These are phyloP conservation scores for Claviceps sp. DNA, from an alignment of 2,329 filamentous ascomycete species.

Conservation along the genomic window DNA sequence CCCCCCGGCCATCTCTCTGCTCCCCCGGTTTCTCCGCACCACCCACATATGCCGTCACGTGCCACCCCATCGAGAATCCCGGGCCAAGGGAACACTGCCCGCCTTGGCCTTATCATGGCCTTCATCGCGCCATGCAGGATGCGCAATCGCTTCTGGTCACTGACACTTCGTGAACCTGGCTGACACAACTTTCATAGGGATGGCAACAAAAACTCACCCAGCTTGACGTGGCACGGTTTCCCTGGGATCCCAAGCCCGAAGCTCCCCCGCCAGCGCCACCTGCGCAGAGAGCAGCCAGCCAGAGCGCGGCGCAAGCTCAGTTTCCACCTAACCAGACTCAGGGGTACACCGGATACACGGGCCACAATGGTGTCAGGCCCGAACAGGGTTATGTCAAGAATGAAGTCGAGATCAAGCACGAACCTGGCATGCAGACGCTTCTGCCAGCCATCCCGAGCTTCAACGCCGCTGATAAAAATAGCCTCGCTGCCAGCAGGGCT, in stretches of 20 bases:
- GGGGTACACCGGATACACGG: slow-evolving; percentile 15
- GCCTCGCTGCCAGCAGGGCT: slow-evolving; percentile 39
- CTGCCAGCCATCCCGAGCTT: slow-evolving; percentile 20
- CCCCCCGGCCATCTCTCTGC: neutral
- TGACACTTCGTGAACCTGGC: neutral
- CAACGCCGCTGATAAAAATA: slow-evolving; percentile 21
- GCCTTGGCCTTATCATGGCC: neutral
- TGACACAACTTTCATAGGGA: slow-evolving; percentile 40
- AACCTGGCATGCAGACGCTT: slow-evolving; percentile 24
- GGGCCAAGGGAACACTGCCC: neutral
- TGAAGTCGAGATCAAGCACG: slow-evolving; percentile 33
- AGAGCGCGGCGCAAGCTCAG: slow-evolving; percentile 15
- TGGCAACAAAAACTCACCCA: slow-evolving; percentile 88
- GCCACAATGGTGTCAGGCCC: slow-evolving; percentile 26
- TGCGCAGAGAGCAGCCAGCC: slow-evolving; percentile 11
- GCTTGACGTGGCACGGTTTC: slow-evolving; percentile 75
- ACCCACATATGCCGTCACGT: slow-evolving; percentile 2
- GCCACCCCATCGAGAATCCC: slow-evolving; percentile 1
- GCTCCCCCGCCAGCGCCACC: slow-evolving; percentile 27
- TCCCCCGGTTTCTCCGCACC: neutral
- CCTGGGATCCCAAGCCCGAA: slow-evolving; percentile 84
- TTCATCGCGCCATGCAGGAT: too few relatives aligned
- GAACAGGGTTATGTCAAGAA: slow-evolving; percentile 33
- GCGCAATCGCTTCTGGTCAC: too few relatives aligned
- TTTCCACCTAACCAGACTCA: slow-evolving; percentile 20